Evolutionary conservation across 2,329 filamentous ascomycete genomes (phyloP), one percentile per base, ranked within the genome.

Genomic region (Botrytis aclada): DNA sequence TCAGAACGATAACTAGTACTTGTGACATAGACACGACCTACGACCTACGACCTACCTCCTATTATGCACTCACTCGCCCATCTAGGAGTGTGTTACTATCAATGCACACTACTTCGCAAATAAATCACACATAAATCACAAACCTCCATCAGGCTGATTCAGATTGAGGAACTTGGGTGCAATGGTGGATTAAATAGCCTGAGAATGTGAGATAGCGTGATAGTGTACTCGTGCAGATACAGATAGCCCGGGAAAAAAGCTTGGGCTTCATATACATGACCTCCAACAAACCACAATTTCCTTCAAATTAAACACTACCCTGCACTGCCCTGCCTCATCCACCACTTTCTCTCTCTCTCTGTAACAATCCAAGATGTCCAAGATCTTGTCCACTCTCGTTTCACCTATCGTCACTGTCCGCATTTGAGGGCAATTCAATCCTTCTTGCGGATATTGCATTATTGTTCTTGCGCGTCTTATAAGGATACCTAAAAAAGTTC

Each of bases 281-380:
- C n/a, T 54, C 51, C 51, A 54, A 54, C 51, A 54, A 54, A 54
- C 25, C 51, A 54, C 51, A 54, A 54, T 54, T 16, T 56, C 51
- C n/a, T 18, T 62, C 22, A 39, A 16, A 62, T 62, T 39, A 61
- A 61, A 25, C 22, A 61, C 56, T 34, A 5, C 43, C 20, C 25
- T 51, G 12, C 12, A 6, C 22, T 39, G 5, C 1, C 22, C 18
- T 25, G 51, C 51, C 51, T 54, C 25, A 54, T n/a, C 47, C 25
- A 54, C 25, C n/a, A 20, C 61, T 0, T n/a, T n/a, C n/a, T 7
- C n/a, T 45, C 62, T 47, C 62, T 65, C 29, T 65, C 29, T 65
- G 62, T 65, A 65, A 47, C 62, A 37, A 37, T 6, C 43, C 32
- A 63, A 43, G 34, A 63, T 63, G 51, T 56, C 61, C 60, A 65